Conservation (phyloP, 2,329 filamentous ascomycete genomes). For the Colletotrichum destructivum region DNA sequence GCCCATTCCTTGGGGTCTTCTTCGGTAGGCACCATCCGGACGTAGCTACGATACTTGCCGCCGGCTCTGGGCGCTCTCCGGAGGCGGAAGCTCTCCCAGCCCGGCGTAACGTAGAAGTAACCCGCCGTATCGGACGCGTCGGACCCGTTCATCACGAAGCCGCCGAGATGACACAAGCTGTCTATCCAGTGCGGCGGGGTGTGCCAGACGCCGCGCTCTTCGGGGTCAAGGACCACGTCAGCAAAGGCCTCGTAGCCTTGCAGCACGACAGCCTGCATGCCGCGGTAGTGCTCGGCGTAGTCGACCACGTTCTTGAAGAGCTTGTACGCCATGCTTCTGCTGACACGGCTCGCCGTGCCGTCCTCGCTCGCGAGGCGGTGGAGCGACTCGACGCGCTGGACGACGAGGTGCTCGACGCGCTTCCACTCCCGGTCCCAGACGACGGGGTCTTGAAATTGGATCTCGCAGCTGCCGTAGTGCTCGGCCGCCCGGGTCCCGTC, state of each 20-base stretch:
- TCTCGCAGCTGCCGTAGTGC: background rate
- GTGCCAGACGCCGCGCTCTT: conserved; percentile 8
- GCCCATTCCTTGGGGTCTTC: conserved; percentile 1
- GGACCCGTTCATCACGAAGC: conserved; percentile 20
- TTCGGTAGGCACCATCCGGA: background rate
- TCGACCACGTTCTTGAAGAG: conserved; percentile 20
- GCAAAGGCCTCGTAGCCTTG: conserved; percentile 44
- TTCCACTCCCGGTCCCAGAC: conserved; percentile 70
- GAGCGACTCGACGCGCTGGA: conserved; percentile 3
- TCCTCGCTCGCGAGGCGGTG: background rate
- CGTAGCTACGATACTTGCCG: conserved; percentile 4
- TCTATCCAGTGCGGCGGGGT: conserved; percentile 21
- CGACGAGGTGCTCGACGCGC: conserved; percentile 61
- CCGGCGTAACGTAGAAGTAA: conserved; percentile 18
- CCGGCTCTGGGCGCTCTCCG: background rate
- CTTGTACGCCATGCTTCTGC: conserved; percentile 12
- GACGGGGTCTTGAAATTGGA: conserved; percentile 63
- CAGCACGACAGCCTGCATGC: conserved; percentile 14
- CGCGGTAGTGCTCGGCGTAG: conserved; percentile 18
- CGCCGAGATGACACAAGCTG: conserved; percentile 23
- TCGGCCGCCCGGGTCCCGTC: background rate
- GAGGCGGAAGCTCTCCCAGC: conserved; percentile 13
- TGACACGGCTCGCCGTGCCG: background rate
- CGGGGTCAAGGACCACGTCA: conserved; percentile 37
- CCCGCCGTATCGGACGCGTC: conserved; percentile 14